Conservation (phyloP, 768 basidiomycete species). For the Leccinellum albellum region DNA sequence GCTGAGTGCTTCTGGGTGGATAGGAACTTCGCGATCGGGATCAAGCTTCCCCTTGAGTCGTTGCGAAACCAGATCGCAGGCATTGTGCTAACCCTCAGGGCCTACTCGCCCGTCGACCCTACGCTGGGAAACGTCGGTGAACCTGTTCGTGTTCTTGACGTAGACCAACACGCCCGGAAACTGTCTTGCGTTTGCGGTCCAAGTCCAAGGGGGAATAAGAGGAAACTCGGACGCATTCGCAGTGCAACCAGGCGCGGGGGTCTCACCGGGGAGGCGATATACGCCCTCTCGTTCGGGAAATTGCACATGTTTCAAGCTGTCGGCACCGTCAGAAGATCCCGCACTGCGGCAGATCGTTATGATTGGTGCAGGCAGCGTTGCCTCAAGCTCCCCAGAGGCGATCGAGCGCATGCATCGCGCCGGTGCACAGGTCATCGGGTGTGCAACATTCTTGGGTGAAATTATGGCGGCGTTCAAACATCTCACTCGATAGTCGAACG, state of each 20-base stretch:
- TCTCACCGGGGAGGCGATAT: slow-evolving; percentile 71
- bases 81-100: slow-evolving; percentile 44
- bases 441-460: slow-evolving; percentile 53
- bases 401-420: slow-evolving; percentile 67
- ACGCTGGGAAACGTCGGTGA: slow-evolving; percentile 19
- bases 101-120: slow-evolving; percentile 30
- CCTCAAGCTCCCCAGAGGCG: slow-evolving; percentile 51
- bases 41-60: slow-evolving; percentile 77
- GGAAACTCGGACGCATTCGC: slow-evolving; percentile 41
- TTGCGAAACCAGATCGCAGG: slow-evolving; percentile 56
- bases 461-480: slow-evolving; percentile 51
- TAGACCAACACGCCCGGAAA: slow-evolving; percentile 81
- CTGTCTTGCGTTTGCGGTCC: slow-evolving; percentile 58
- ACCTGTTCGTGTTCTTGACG: slow-evolving; percentile 69
- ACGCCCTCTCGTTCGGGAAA: slow-evolving; percentile 75
- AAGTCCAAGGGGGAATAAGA: slow-evolving; percentile 32
- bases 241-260: slow-evolving; percentile 63
- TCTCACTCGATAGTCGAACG: slow-evolving; percentile 17
- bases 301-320: slow-evolving; percentile 58
- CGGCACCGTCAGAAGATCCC: slow-evolving; percentile 38
- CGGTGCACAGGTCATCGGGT: slow-evolving; percentile 70
- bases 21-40: slow-evolving; percentile 57
- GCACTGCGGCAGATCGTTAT: slow-evolving; percentile 51
- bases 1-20: slow-evolving; percentile 48
- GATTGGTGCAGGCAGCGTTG: slow-evolving; percentile 84